These are phyloP conservation scores for Craterostigma plantagineum DNA, from an alignment of 257 asterid species.

Conservation along the genomic window DNA sequence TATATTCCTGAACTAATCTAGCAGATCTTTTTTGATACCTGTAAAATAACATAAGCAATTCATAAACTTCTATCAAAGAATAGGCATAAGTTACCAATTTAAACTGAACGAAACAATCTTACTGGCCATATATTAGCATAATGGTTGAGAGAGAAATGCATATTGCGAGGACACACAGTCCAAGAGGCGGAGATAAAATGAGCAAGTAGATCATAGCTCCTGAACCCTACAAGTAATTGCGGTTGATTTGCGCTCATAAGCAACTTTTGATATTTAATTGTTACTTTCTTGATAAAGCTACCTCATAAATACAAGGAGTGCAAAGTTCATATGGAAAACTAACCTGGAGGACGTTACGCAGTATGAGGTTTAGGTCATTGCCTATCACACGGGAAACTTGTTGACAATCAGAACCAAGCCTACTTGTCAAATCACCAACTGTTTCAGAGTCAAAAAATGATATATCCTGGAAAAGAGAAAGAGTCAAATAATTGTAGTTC, in stretches of 20 bases:
- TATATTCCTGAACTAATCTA: conserved; percentile 67
- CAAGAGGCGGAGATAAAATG: conserved; percentile 82
- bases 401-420: conserved; percentile 99
- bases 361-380: conserved; percentile 73
- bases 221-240: conserved; percentile 41
- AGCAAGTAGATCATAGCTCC: conserved; percentile 76
- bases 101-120: conserved; percentile 20
- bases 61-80: too few relatives aligned
- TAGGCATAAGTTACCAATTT: background rate
- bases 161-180: conserved; percentile 58
- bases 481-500: background rate
- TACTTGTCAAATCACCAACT: conserved; percentile 94
- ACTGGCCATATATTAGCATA: conserved; percentile 84
- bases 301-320: background rate
- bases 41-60: background rate
- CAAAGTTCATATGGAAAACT: conserved; percentile 10
- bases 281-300: too few relatives aligned
- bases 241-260: conserved; percentile 14
- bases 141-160: conserved; percentile 54
- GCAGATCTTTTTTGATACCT: conserved; percentile 96
- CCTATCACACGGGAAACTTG: conserved; percentile 98
- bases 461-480: conserved; percentile 40
- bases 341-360: conserved; percentile 93
- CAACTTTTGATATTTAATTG: conserved; percentile 1
- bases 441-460: conserved; percentile 87